phyloP scores from a whole-genome alignment of 202 grass and related monocot species.

The Cymbopogon flexuosus region DNA sequence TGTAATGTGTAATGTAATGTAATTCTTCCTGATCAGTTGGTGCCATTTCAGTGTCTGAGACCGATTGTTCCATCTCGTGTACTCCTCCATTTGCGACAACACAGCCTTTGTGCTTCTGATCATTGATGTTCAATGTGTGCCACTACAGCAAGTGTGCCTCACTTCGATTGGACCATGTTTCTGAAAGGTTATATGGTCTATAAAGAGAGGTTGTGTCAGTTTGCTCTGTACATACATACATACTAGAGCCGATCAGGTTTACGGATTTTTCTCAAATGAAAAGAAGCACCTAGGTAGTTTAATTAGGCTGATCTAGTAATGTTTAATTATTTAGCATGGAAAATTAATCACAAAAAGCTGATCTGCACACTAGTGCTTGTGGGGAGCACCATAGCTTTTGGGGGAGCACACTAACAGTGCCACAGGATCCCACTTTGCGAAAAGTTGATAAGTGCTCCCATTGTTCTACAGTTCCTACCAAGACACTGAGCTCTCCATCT shows the following conservation, averaged over 20 bases:
- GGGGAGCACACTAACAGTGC: conserved; percentile 13
- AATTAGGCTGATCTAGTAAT: background rate
- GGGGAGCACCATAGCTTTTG: conserved; percentile 27
- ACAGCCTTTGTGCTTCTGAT: background rate
- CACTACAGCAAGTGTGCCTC: background rate
- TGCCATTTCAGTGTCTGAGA: conserved; percentile 24
- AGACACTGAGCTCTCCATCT: background rate
- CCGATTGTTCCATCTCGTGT: background rate
- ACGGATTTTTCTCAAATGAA: background rate
- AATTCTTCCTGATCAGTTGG: conserved; percentile 20
- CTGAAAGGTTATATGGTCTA: background rate
- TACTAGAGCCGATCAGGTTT: background rate
- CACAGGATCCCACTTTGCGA: conserved; percentile 35
- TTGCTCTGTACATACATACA: background rate
- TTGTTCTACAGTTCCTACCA: conserved; percentile 34
- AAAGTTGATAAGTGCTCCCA: conserved; percentile 32
- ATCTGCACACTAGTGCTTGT: conserved; percentile 15
- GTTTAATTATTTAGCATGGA: background rate
- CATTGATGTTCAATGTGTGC: background rate
- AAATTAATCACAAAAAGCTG: conserved; percentile 6
- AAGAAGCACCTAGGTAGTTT: background rate
- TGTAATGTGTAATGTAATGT: background rate
- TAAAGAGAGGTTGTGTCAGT: background rate
- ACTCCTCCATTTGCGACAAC: background rate
- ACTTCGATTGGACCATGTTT: background rate